A percentile compares a stretch with the other conserved stretches of the same genome.
Conservation (phyloP, 805 yeast species). For the Yamadazyma tumulicola region DNA sequence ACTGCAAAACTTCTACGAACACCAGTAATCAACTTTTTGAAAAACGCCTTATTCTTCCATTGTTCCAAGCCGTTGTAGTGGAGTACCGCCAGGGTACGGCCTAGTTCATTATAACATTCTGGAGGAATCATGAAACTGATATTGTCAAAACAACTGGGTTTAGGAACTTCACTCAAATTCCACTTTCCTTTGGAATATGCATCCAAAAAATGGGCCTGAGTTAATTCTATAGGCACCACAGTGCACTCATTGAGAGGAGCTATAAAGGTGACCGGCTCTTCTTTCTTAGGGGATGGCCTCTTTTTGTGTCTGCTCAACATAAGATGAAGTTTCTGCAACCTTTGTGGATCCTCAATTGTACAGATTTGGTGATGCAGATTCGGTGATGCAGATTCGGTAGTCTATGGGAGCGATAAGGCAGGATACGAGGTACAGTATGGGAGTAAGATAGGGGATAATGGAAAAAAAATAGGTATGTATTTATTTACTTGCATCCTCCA, state of each 20-base stretch:
- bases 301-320: slow-evolving; percentile 1
- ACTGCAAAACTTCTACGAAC: slow-evolving; percentile 42
- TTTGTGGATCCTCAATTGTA: no score
- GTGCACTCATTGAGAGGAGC: slow-evolving; percentile 18
- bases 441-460: no score
- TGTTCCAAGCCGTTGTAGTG: slow-evolving; percentile 37
- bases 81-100: slow-evolving; percentile 43
- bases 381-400: no score
- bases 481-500: slow-evolving; percentile 13
- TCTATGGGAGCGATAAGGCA: no score
- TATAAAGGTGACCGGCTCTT: slow-evolving; percentile 11
- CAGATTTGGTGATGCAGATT: no score
- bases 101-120: slow-evolving; percentile 47
- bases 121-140: slow-evolving; percentile 59
- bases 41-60: slow-evolving; percentile 45
- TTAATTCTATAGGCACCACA: slow-evolving; percentile 23
- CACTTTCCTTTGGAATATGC: slow-evolving; percentile 52
- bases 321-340: background rate
- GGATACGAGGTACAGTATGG: no score
- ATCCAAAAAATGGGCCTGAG: slow-evolving; percentile 53
- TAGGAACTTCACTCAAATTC: slow-evolving; percentile 51
- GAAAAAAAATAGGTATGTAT: background rate
- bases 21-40: slow-evolving; percentile 36
- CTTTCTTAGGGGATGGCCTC: background rate
- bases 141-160: slow-evolving; percentile 50